These are phyloP conservation scores for Tetrahymena thermophila DNA, from an alignment of 73 alveolate genomes.

Conservation along the genomic window DNA sequence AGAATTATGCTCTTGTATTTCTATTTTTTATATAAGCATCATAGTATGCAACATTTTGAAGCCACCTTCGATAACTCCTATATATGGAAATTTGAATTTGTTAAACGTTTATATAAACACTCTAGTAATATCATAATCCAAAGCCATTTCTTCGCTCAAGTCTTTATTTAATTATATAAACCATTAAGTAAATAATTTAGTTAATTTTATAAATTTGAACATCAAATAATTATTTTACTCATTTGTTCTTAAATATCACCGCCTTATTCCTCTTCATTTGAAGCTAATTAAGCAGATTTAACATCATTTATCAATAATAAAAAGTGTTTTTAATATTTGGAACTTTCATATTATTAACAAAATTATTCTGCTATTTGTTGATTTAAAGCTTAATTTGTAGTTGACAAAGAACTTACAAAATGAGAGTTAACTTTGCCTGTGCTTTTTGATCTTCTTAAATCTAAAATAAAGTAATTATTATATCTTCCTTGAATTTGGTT, in stretches of 20 bases:
- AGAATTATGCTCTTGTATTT: neutral
- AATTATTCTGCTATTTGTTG: neutral
- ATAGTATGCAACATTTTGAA: neutral
- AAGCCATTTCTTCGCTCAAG: neutral
- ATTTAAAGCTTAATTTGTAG: neutral
- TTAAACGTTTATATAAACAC: neutral
- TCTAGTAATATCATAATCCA: neutral
- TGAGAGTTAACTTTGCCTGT: neutral
- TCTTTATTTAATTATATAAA: neutral
- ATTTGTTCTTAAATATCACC: neutral
- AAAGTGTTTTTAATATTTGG: neutral
- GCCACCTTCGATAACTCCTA: neutral
- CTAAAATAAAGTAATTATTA: neutral
- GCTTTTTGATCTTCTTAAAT: neutral
- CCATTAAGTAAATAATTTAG: too few species aligned
- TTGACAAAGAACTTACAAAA: neutral
- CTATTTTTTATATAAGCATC: neutral
- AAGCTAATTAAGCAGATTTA: neutral
- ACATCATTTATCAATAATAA: neutral
- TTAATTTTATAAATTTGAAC: neutral
- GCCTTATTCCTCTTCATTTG: neutral
- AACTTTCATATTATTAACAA: neutral
- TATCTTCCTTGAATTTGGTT: neutral
- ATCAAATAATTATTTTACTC: neutral
- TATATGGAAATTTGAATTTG: neutral